phyloP scores from a whole-genome alignment of 1,139 yeast species.

The Scheffersomyces parashehatae region DNA sequence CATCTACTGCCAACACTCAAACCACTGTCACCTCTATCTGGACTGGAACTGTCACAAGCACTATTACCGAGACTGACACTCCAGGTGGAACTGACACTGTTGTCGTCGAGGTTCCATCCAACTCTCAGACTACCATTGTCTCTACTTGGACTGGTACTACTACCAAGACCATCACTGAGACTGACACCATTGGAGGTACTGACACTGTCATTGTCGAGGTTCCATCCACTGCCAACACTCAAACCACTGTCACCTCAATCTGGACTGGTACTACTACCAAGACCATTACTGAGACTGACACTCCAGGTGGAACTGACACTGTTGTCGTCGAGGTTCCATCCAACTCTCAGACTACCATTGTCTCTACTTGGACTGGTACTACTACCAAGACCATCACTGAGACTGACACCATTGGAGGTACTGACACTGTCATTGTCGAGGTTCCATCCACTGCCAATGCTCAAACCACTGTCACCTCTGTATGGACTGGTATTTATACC shows the following conservation, averaged over 20 bases:
- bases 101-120: neutral
- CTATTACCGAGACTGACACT: conserved; percentile 1
- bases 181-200: too few species aligned
- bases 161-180: too few species aligned
- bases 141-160: too few species aligned
- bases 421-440: conserved; percentile 1
- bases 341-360: neutral
- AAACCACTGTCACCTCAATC: too few species aligned
- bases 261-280: neutral
- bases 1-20: neutral
- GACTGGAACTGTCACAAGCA: neutral
- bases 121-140: too few species aligned
- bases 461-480: too few species aligned
- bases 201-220: too few species aligned
- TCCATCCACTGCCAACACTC: too few species aligned
- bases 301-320: neutral
- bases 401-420: conserved; percentile 5
- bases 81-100: conserved; percentile 9
- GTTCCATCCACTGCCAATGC: too few species aligned
- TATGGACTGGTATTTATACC: too few species aligned
- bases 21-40: neutral
- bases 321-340: neutral
- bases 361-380: neutral
- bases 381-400: neutral
- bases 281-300: neutral